These are phyloP conservation scores for Hygrophorus pudorinus DNA, from an alignment of 768 basidiomycete genomes.

Conservation along the genomic window DNA sequence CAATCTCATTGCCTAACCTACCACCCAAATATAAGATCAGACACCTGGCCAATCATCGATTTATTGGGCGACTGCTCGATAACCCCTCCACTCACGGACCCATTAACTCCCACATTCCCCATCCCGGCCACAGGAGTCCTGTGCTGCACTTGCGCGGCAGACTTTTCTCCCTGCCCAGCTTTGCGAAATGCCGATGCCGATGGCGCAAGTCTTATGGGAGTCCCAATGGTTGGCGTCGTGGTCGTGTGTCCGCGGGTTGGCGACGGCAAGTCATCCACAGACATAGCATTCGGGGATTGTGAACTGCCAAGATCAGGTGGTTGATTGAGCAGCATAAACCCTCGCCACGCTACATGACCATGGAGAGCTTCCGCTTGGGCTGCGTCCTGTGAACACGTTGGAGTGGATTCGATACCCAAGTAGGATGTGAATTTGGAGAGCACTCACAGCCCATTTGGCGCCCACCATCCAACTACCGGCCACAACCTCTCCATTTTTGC, in stretches of 20 bases:
- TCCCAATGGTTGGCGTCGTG: slow-evolving; percentile 43
- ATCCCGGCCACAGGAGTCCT: slow-evolving; percentile 5
- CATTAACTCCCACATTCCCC: neutral
- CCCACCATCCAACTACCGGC: slow-evolving; percentile 77
- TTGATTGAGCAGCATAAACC: slow-evolving; percentile 11
- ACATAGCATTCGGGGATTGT: slow-evolving; percentile 32
- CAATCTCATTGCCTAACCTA: slow-evolving; percentile 20
- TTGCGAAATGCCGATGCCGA: slow-evolving; percentile 65
- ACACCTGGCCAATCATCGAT: slow-evolving; percentile 61
- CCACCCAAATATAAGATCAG: slow-evolving; percentile 79
- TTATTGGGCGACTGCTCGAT: slow-evolving; percentile 32
- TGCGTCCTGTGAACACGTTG: slow-evolving; percentile 37
- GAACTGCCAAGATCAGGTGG: slow-evolving; percentile 9
- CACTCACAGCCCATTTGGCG: slow-evolving; percentile 74
- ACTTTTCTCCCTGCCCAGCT: slow-evolving; percentile 18
- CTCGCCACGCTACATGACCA: slow-evolving; percentile 24
- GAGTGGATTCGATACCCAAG: neutral
- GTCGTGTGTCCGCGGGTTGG: slow-evolving; percentile 7
- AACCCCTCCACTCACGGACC: neutral
- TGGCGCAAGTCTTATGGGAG: slow-evolving; percentile 64
- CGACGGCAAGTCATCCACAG: slow-evolving; percentile 31
- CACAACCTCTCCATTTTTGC: slow-evolving; percentile 76
- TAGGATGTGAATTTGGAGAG: slow-evolving; percentile 2
- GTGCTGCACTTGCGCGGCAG: slow-evolving; percentile 1
- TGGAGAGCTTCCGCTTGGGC: slow-evolving; percentile 46